These are phyloP conservation scores for Metschnikowia baotianmanensis DNA, from an alignment of 805 yeast species.

Conservation along the genomic window DNA sequence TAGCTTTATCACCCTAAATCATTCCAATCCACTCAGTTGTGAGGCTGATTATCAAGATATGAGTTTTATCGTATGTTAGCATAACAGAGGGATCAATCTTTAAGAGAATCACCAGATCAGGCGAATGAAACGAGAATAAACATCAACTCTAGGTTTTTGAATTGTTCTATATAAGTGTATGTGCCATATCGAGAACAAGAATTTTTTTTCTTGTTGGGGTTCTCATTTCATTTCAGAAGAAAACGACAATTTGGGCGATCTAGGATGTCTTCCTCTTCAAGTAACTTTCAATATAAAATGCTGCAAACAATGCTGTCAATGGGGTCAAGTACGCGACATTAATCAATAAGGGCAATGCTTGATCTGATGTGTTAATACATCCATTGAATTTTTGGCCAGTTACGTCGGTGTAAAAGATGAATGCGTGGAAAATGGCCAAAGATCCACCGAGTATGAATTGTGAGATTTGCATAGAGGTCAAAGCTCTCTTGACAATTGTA, in stretches of 20 bases:
- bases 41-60: no score
- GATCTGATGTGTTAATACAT: slow-evolving; percentile 58
- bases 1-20: no score
- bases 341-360: slow-evolving; percentile 59
- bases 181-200: no score
- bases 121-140: no score
- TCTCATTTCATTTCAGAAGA: neutral
- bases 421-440: slow-evolving; percentile 61
- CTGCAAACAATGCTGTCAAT: slow-evolving; percentile 61
- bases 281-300: slow-evolving; percentile 62
- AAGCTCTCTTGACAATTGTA: slow-evolving; percentile 49
- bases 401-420: slow-evolving; percentile 56
- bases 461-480: slow-evolving; percentile 65
- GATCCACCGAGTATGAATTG: slow-evolving; percentile 71
- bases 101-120: no score
- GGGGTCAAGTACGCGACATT: slow-evolving; percentile 68
- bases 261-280: slow-evolving; percentile 25
- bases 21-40: no score
- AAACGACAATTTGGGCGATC: neutral
- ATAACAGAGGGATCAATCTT: no score
- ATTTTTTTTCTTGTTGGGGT: neutral
- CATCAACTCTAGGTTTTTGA: no score
- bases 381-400: slow-evolving; percentile 32
- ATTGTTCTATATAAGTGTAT: no score
- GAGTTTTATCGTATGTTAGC: no score